phyloP scores from a whole-genome alignment of 176 grass and related monocot genomes.

The Puccinellia tenuiflora region DNA sequence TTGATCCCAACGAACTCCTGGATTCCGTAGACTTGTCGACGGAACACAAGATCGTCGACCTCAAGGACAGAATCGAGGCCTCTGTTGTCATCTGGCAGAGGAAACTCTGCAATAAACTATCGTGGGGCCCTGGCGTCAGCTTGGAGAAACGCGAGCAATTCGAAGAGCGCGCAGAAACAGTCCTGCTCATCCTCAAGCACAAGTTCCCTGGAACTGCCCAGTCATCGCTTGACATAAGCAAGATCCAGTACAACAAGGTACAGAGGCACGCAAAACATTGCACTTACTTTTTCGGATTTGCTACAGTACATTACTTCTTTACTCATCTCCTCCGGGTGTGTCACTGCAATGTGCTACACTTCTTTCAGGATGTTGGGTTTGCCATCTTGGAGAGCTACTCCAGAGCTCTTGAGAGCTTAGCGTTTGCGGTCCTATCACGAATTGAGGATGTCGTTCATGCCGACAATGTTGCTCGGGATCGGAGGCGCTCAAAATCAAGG shows the following conservation, averaged over 20 bases:
- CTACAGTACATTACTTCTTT: neutral
- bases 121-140: constrained; percentile 50
- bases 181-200: constrained; percentile 70
- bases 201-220: constrained; percentile 54
- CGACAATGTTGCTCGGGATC: constrained; percentile 28
- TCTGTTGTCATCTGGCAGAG: constrained; percentile 81
- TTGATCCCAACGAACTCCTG: constrained; percentile 64
- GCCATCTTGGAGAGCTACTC: constrained; percentile 84
- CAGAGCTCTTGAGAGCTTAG: constrained; percentile 62
- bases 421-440: constrained; percentile 53
- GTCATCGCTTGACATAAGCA: constrained; percentile 72
- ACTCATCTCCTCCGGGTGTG: neutral
- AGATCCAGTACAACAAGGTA: constrained; percentile 87
- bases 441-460: constrained; percentile 73
- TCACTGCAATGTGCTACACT: neutral
- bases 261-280: neutral
- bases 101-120: constrained; percentile 48
- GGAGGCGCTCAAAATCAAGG: constrained; percentile 13
- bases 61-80: constrained; percentile 80
- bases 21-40: constrained; percentile 53
- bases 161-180: constrained; percentile 57
- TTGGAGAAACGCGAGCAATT: constrained; percentile 74
- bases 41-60: constrained; percentile 68
- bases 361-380: constrained; percentile 56
- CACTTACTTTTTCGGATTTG: neutral